Evolutionary conservation across 2,329 filamentous ascomycete genomes (phyloP), one percentile per base, ranked within the genome.

Genomic region (Trichoderma sp.): DNA sequence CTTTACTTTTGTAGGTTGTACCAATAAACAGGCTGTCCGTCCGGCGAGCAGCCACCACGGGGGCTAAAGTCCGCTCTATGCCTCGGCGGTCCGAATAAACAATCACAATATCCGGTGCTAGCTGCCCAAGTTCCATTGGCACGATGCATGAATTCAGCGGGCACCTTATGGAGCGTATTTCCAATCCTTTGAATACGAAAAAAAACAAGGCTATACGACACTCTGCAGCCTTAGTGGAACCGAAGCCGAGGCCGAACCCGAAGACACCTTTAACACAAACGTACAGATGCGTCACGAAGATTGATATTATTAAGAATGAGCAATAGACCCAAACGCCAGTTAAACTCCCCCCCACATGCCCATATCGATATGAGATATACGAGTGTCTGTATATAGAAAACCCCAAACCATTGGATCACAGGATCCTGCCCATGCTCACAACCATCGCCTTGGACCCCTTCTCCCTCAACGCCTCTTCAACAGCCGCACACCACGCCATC

Each of bases 401-500:
- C 6, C 17, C 57, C 6, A 34, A 20, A n/a, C 23, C 9, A 11
- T 12, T 7, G 11, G 9, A 59, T 59, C 34, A 71, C 26, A 73
- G 68, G 34, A 73, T 72, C 72, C 76, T 78, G 72, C 78, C 77
- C 28, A 75, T 74, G 39, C 76, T 77, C 3, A 76, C 74, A 59
- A 79, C 74, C 68, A 74, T 68, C 17, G 74, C 73, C 15, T 34
- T 71, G 23, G 39, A 68, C 5, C 67, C 74, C 32, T 26, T 63
- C 20, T 68, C 72, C 12, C 74, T 79, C 20, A 84, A 53, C 17
- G 76, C 74, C 39, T 73, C 71, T 71, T 79, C 76, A 39, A 84
- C 71, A 23, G 69, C 68, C 69, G 57, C 66, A 36, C 82, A 83
- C 82, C 82, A 85, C 26, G 73, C 73, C 12, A 82, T 13, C 76